phyloP scores from a whole-genome alignment of 495 filamentous ascomycete genomes.

The Talaromyces nanjingensis region DNA sequence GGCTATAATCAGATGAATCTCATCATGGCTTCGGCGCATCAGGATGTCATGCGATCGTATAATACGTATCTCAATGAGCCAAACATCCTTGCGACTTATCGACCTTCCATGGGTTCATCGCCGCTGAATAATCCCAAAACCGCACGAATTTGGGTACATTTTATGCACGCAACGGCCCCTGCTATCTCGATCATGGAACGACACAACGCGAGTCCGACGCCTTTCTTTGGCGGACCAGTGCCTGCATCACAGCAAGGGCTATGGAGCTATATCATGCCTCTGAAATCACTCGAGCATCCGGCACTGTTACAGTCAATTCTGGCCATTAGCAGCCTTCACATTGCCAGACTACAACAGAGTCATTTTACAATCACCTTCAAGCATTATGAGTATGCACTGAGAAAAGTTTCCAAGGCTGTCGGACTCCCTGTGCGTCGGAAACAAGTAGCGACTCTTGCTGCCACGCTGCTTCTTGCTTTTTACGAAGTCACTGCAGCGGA shows the following conservation, averaged over 20 bases:
- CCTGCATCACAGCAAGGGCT: constrained; percentile 67
- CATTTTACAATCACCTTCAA: constrained; percentile 74
- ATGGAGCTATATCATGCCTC: constrained; percentile 84
- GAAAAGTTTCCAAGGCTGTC: constrained; percentile 68
- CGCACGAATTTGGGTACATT: constrained; percentile 85
- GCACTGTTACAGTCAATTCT: constrained; percentile 88
- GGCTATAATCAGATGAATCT: constrained; percentile 43
- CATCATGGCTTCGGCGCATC: constrained; percentile 42
- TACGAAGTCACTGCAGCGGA: constrained; percentile 95
- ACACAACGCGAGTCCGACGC: constrained; percentile 68
- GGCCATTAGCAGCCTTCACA: constrained; percentile 80
- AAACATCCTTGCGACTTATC: constrained; percentile 73
- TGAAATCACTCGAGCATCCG: constrained; percentile 75
- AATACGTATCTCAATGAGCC: constrained; percentile 58
- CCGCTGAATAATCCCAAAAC: constrained; percentile 79
- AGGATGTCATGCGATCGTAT: constrained; percentile 50
- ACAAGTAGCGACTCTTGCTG: constrained; percentile 76
- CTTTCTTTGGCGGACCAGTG: constrained; percentile 59
- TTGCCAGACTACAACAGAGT: constrained; percentile 69
- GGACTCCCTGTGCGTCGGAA: constrained; percentile 63
- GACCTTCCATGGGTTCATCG: constrained; percentile 64
- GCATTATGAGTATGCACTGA: constrained; percentile 84
- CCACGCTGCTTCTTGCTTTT: constrained; percentile 80
- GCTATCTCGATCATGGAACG: constrained; percentile 84
- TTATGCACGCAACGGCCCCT: constrained; percentile 83